phyloP scores from a whole-genome alignment of 768 basidiomycete genomes.

The Tephrocybe rancida region DNA sequence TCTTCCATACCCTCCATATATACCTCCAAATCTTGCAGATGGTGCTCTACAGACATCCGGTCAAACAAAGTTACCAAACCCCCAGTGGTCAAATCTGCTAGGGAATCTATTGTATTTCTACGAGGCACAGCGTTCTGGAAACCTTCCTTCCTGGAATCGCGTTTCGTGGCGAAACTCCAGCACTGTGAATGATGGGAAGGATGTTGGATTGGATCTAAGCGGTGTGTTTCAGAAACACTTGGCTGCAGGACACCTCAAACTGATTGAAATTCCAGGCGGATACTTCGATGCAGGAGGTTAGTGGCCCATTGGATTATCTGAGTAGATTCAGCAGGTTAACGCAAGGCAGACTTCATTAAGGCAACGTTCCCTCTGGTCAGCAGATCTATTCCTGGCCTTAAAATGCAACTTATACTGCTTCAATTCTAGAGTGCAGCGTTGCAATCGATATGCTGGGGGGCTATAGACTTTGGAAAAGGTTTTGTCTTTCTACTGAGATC shows the following conservation, averaged over 20 bases:
- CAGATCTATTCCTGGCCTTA: constrained; percentile 1
- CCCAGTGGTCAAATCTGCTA: constrained; percentile 81
- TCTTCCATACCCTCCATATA: constrained; percentile 64
- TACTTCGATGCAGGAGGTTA: constrained; percentile 93
- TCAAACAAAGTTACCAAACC: constrained; percentile 52
- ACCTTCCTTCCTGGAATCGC: constrained; percentile 65
- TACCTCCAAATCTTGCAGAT: constrained; percentile 60
- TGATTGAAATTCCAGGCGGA: constrained; percentile 46
- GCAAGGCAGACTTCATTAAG: constrained; percentile 77
- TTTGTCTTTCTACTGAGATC: not conserved
- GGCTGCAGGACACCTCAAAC: not conserved
- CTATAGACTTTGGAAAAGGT: constrained; percentile 82
- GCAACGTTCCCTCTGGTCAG: constrained; percentile 82
- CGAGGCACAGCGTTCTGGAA: constrained; percentile 87
- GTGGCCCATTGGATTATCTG: constrained; percentile 14
- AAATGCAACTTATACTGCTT: constrained; percentile 7
- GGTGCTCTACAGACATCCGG: constrained; percentile 54
- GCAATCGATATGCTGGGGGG: constrained; percentile 91
- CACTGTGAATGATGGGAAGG: constrained; percentile 72
- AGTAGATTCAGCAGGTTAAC: constrained; percentile 3
- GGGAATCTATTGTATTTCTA: constrained; percentile 88
- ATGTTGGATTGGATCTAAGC: constrained; percentile 72
- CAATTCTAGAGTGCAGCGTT: constrained; percentile 70
- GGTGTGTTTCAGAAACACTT: constrained; percentile 37
- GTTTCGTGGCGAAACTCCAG: constrained; percentile 90